Base-by-base conservation (phyloP, 2,329 filamentous ascomycete species). In the Penicillium sp. region DNA sequence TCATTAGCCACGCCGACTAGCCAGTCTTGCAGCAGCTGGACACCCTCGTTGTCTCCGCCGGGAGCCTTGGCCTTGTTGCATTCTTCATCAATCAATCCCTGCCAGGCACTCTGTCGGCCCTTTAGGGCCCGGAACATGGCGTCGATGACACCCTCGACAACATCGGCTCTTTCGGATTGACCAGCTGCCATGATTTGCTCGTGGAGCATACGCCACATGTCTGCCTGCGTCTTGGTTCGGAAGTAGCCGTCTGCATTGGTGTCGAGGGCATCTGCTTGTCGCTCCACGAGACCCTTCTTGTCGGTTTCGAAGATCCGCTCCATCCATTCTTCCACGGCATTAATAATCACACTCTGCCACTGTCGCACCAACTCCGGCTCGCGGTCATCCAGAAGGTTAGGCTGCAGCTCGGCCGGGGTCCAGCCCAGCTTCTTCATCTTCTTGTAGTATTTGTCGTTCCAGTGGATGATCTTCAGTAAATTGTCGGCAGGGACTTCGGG, bases 321-420 rank as follows among this genome's bases (percentile, higher is more conserved):
- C 83, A 98, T 96, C 93, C 95, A 99, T 79, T 98, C 91, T 74
- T 97, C 94, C 59, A 99, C 88, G 61, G 92, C 93, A 72, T 90
- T 91, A 77, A 97, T 95, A 75, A 99, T 98, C 72, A 98, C 89
- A 73, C 92, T 89, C 60, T 94, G 87, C 83, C 97, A 99, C 73
- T 96, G 93, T 54, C 92, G 89, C 55, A 99, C 91, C 16, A 99
- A 84, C 74, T 99, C 95, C 40, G 87, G 84, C 76, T 96, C 93
- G 60, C 94, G 87, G 70, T 92, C 91, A 77, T 98, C 95, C 60
- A 99, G 87, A 58, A 98, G 85, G 68, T 96, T 92, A 0, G 93
- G 92, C 52, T 83, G 80, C 33, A 99, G 82, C n/a, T 94, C 87
- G 54, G 90, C 84, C 70, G 89, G 85, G 33, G 84, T 80, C 77